These are phyloP conservation scores for Elsinoe fawcettii DNA, from an alignment of 2,329 filamentous ascomycete species.

Conservation along the genomic window DNA sequence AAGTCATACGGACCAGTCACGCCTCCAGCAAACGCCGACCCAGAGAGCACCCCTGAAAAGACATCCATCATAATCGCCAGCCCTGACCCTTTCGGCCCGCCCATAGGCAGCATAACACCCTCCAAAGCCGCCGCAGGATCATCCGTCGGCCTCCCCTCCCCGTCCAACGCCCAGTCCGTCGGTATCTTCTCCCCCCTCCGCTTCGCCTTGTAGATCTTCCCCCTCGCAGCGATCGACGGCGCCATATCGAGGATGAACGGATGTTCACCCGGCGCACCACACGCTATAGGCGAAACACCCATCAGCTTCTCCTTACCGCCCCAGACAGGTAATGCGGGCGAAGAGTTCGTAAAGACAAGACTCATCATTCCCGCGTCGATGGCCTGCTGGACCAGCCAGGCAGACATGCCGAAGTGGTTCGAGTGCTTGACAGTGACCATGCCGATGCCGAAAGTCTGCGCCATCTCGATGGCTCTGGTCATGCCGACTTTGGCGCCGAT, in stretches of 20 bases:
- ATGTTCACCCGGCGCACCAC: slow-evolving; percentile 58
- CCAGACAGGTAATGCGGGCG: slow-evolving; percentile 61
- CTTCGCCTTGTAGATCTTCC: slow-evolving; percentile 62
- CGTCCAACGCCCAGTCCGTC: slow-evolving; percentile 63
- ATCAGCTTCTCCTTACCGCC: slow-evolving; percentile 59
- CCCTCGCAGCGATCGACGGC: slow-evolving; percentile 56
- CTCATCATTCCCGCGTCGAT: slow-evolving; percentile 57
- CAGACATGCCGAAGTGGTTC: slow-evolving; percentile 75
- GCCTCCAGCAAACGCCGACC: slow-evolving; percentile 68
- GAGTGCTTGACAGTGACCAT: slow-evolving; percentile 66
- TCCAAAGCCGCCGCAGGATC: slow-evolving; percentile 64
- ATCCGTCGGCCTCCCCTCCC: slow-evolving; percentile 46
- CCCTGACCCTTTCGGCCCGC: slow-evolving; percentile 72
- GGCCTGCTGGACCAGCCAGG: slow-evolving; percentile 69
- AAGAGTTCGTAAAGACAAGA: slow-evolving; percentile 51
- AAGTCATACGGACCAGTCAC: slow-evolving; percentile 63
- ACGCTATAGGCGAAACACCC: slow-evolving; percentile 64
- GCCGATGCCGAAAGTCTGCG: slow-evolving; percentile 58
- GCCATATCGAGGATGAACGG: slow-evolving; percentile 68
- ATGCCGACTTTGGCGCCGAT: slow-evolving; percentile 59
- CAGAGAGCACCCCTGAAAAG: slow-evolving; percentile 70
- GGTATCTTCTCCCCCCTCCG: slow-evolving; percentile 59
- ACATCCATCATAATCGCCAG: slow-evolving; percentile 83
- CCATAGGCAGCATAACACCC: slow-evolving; percentile 80
- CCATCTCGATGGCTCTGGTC: slow-evolving; percentile 57